These are phyloP conservation scores for Hanseniaspora pseudoguilliermondii DNA, from an alignment of 805 yeast species.

Conservation along the genomic window DNA sequence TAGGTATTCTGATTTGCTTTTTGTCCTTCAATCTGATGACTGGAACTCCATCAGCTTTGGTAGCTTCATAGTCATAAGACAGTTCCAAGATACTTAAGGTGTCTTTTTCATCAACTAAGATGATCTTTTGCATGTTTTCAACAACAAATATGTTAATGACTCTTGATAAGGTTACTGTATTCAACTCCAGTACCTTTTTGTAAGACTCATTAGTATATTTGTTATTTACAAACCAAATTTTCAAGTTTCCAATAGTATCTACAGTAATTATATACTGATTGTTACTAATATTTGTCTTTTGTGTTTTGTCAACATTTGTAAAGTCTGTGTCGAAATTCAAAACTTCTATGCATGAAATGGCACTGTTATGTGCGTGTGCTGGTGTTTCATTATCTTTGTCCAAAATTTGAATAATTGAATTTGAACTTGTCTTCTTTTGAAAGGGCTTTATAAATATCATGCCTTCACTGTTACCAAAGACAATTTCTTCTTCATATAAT, in stretches of 20 bases:
- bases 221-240: conserved; percentile 9
- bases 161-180: neutral
- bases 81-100: neutral
- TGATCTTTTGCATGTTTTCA: conserved; percentile 5
- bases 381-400: conserved; percentile 13
- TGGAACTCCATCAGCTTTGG: neutral
- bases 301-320: conserved; percentile 16
- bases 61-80: neutral
- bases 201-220: conserved; percentile 6
- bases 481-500: conserved; percentile 26
- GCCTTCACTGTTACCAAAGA: conserved; percentile 29
- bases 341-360: conserved; percentile 25
- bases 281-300: conserved; percentile 18
- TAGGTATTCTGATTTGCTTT: neutral
- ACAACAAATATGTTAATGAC: neutral
- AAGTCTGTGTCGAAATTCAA: neutral
- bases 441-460: conserved; percentile 26
- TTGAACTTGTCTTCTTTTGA: conserved; percentile 25
- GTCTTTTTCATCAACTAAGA: conserved; percentile 6
- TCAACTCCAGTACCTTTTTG: neutral
- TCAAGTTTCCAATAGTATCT: conserved; percentile 5
- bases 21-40: neutral
- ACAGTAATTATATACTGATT: neutral
- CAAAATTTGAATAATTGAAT: conserved; percentile 22
- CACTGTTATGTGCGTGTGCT: conserved; percentile 20